A percentile compares a stretch with the other conserved stretches of the same genome.
Conservation (phyloP, 2,329 filamentous ascomycete genomes). For the Botrytis galanthina region DNA sequence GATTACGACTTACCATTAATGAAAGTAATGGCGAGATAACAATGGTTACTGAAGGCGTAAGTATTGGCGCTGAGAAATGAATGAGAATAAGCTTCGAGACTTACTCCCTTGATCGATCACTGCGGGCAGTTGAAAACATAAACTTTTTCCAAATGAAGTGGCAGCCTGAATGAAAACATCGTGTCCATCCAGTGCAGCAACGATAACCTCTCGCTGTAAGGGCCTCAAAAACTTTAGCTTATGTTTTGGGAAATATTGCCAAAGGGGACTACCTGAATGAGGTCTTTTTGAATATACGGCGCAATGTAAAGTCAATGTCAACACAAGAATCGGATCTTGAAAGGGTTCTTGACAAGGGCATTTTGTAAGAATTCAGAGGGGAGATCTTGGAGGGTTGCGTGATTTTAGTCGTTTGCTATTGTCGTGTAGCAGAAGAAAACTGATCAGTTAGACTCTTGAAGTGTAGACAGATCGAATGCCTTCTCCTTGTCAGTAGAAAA, state of each 20-base stretch:
- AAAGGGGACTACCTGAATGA: slow-evolving; percentile 60
- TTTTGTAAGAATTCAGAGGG: slow-evolving; percentile 16
- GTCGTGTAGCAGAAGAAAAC: neutral
- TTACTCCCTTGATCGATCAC: slow-evolving; percentile 80
- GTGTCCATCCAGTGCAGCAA: slow-evolving; percentile 73
- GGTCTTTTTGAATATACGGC: slow-evolving; percentile 69
- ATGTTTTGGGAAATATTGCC: neutral
- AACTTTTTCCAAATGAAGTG: slow-evolving; percentile 86
- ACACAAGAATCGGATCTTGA: slow-evolving; percentile 49
- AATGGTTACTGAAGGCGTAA: slow-evolving; percentile 65
- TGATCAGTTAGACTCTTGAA: neutral
- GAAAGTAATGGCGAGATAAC: slow-evolving; percentile 87
- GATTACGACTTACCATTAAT: slow-evolving; percentile 65
- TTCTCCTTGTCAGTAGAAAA: neutral
- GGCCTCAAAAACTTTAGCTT: slow-evolving; percentile 53
- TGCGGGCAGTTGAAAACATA: slow-evolving; percentile 90
- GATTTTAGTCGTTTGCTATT: neutral
- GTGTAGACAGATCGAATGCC: neutral
- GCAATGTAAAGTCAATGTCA: slow-evolving; percentile 73
- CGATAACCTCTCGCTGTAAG: slow-evolving; percentile 83
- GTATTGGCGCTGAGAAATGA: slow-evolving; percentile 13
- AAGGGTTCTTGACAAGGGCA: slow-evolving; percentile 44
- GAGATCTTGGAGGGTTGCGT: neutral
- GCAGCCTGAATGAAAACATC: slow-evolving; percentile 94
- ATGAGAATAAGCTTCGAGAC: slow-evolving; percentile 41